Base-by-base conservation (phyloP, 2,329 filamentous ascomycete species). In the Botrytis deweyae region DNA sequence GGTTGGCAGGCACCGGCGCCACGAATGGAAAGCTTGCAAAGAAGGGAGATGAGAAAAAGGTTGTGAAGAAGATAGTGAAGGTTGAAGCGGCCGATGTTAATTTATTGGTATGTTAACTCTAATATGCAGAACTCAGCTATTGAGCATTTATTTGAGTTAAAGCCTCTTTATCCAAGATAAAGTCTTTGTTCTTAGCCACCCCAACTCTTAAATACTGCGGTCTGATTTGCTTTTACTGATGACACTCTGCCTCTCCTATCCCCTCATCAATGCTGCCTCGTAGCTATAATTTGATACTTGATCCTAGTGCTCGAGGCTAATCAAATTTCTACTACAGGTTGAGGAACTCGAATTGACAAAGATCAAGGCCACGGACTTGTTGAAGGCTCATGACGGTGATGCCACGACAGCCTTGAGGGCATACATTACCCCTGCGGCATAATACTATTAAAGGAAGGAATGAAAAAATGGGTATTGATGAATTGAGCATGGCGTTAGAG, bases 341-440 rank as follows among this genome's bases (percentile, higher is more conserved):
- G 89, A 92, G 66, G 88, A 95, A 81, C 86, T 95, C 46, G 92
- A 95, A 75, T 81, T 95, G 52, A 83, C 88, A 1, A 94, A 93
- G 82, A 78, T 84, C 3, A 93, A 91, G 82, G 93, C 92, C 2
- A 94, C 91, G 2, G 93, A 95, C 75, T 82, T 95, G 69, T 85
- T 96, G 8, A 91, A 90, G 81, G 85, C 87, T 8, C 86, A 94
- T 78, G 91, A 94, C 68, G 93, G 92, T 4, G 87, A 93, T 79
- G 88, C 88, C 2, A 86, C 91, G 58, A 86, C 88, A 81, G 92
- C 92, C 1, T 87, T 95, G 85, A 86, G 83, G 74, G 88, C 89
- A 0, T 94, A 84, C 80, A 82, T 88, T 44, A 80, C 81, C 59
- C 75, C 78, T 36, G 76, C 70, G 33, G 76, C 68, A 72, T 79